Evolutionary conservation across 2,329 filamentous ascomycete species (phyloP).

Genomic region (Xylaria sp.): DNA sequence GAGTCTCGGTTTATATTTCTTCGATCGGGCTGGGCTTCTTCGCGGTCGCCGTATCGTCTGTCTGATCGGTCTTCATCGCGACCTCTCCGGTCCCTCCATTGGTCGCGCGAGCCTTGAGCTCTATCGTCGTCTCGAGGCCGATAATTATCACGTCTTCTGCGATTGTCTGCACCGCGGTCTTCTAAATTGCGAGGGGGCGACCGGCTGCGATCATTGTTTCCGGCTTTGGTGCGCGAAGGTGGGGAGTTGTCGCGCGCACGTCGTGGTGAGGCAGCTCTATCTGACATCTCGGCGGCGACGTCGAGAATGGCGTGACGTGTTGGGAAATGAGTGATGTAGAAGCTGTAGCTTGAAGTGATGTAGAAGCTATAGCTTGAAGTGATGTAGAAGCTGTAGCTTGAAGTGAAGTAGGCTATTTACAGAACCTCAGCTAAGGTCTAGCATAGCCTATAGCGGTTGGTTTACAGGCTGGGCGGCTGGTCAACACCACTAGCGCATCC

Average conservation of each 20-base stretch:
- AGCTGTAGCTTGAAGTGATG: background rate
- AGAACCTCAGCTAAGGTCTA: no score
- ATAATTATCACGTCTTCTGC: constrained; percentile 42
- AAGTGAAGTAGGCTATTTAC: background rate
- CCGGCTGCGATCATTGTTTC: constrained; percentile 45
- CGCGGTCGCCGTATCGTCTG: constrained; percentile 20
- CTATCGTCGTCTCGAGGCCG: constrained; percentile 38
- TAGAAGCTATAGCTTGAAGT: no score
- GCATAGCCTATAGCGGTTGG: no score
- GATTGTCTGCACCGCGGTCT: constrained; percentile 36
- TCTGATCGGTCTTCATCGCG: constrained; percentile 28
- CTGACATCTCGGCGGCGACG: constrained; percentile 40
- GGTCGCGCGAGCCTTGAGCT: constrained; percentile 29
- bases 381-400: constrained; percentile 9
- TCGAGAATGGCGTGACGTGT: background rate
- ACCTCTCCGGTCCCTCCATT: constrained; percentile 22
- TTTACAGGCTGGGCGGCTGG: background rate
- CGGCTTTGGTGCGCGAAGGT: constrained; percentile 41
- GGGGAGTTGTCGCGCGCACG: constrained; percentile 41
- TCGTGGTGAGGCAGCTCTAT: constrained; percentile 39
- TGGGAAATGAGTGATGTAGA: constrained; percentile 14
- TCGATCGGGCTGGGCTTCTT: constrained; percentile 31
- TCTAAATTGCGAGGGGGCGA: constrained; percentile 43
- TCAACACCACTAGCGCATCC: background rate
- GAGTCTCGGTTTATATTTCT: constrained; percentile 34